Conservation (phyloP, 2,329 filamentous ascomycete genomes). For the Zymoseptoria ardabiliae region DNA sequence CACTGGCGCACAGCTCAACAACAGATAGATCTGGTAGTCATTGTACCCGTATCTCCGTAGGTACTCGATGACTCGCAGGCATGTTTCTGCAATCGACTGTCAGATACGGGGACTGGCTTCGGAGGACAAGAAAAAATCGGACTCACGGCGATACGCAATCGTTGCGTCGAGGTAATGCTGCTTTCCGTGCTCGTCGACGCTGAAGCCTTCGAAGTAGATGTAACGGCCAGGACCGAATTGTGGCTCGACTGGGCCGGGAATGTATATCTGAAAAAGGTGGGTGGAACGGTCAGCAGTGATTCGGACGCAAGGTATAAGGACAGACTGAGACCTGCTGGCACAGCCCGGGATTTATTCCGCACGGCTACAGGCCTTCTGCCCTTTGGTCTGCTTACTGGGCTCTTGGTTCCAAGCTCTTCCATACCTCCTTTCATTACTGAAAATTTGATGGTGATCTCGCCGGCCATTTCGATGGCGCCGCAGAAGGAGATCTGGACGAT, state of each 20-base stretch:
- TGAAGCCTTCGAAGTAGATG: conserved; percentile 85
- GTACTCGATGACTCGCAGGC: conserved; percentile 65
- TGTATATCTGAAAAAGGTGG: conserved; percentile 51
- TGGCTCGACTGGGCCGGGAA: conserved; percentile 79
- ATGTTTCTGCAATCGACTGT: background rate
- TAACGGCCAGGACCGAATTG: conserved; percentile 76
- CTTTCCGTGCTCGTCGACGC: conserved; percentile 78
- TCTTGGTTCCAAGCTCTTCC: conserved; percentile 66
- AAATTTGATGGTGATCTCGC: conserved; percentile 84
- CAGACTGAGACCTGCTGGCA: too few species aligned
- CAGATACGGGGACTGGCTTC: background rate
- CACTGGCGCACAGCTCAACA: conserved; percentile 77
- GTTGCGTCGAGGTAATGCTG: conserved; percentile 85
- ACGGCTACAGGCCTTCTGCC: too few species aligned
- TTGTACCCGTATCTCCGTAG: conserved; percentile 60
- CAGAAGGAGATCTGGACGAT: conserved; percentile 56
- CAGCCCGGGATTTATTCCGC: too few species aligned
- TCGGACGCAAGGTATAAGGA: too few species aligned
- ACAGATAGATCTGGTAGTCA: conserved; percentile 76
- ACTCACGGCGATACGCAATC: conserved; percentile 72
- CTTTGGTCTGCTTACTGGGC: conserved; percentile 39
- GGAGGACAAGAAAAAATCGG: too few species aligned
- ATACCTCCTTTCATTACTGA: conserved; percentile 77
- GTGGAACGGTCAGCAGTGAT: too few species aligned
- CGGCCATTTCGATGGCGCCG: conserved; percentile 84